Base-by-base conservation (phyloP, 2,329 filamentous ascomycete species). In the Verticillium klebahnii region DNA sequence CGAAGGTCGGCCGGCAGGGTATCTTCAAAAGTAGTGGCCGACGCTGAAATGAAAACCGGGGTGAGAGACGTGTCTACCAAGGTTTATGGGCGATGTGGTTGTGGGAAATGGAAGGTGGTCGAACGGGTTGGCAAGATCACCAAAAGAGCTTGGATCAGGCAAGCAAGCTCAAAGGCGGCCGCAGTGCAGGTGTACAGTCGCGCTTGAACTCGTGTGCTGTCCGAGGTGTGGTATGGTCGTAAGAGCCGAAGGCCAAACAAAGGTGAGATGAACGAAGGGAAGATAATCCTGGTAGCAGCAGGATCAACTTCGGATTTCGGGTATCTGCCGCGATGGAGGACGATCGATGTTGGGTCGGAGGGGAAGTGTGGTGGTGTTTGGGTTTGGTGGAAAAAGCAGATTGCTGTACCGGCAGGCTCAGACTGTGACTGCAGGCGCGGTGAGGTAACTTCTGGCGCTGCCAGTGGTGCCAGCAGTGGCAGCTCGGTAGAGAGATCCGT, bases 281-380 rank as follows among this genome's bases (percentile, higher is more conserved):
- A 52, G 45, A 52, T 12, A 19, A 52, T 12, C 45, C 45, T 52
- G 45, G 45, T 52, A 52, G 45, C 45, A 52, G 45, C 45, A 52
- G 45, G 45, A 52, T 25, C 45, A 52, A 19, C 45, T 52, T 52
- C 19, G 8, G 7, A 25, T 52, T 25, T 23, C 45, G 19, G 45
- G n/a, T 23, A 29, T 52, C 45, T 52, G 45, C 45, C 45, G 45
- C 19, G 45, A 52, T 52, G n/a, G 45, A 52, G 45, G 45, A 4
- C n/a, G 45, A 29, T 52, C 45, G 19, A 23, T 52, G 45, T 52
- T 52, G 45, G 45, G 19, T 52, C 45, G 62, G 66, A 64, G 63
- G 61, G 39, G 63, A 64, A 58, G 65, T 65, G 69, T 65, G 45
- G 45, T 52, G 45, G 45, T 52, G 45, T 52, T 52, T 52, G 45